Evolutionary conservation across 2,329 filamentous ascomycete species (phyloP), one percentile per base, ranked within the genome.

Genomic region (Aspergillus sp.): DNA sequence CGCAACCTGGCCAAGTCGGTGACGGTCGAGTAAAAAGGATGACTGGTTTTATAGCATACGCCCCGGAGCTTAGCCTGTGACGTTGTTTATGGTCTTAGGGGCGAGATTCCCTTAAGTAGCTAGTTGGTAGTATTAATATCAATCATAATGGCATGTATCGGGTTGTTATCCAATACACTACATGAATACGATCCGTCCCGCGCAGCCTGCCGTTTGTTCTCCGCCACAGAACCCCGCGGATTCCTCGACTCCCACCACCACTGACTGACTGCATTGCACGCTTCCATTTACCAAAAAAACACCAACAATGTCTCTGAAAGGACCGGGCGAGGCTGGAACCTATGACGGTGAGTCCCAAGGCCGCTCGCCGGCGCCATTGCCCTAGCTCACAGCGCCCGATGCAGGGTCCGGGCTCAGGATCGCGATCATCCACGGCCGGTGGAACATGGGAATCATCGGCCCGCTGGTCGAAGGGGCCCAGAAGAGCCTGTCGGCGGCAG

Each of bases 1-100:
- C 82, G 91, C 56, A 98, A 98, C 72, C 69, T 98, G 68, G 91
- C 91, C 63, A 98, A 98, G 78, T 94, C 86, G 43, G 91, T 98
- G 45, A 98, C 91, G 44, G 91, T 98, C 49, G 91, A 98, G 77
- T 98, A 89, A 72, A 43, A n/a, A n/a, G n/a, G n/a, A n/a, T n/a
- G n/a, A n/a, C n/a, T n/a, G n/a, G n/a, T n/a, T n/a, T n/a, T n/a
- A n/a, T n/a, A n/a, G n/a, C n/a, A n/a, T n/a, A n/a, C n/a, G n/a
- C n/a, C n/a, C n/a, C n/a, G n/a, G n/a, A n/a, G n/a, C n/a, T n/a
- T n/a, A n/a, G n/a, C n/a, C n/a, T n/a, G n/a, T n/a, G n/a, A n/a
- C n/a, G n/a, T n/a, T n/a, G n/a, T n/a, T n/a, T n/a, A n/a, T n/a
- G n/a, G n/a, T n/a, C n/a, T n/a, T n/a, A n/a, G n/a, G n/a, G n/a